These are phyloP conservation scores for Camillea tinctor DNA, from an alignment of 2,329 filamentous ascomycete genomes.

Conservation along the genomic window DNA sequence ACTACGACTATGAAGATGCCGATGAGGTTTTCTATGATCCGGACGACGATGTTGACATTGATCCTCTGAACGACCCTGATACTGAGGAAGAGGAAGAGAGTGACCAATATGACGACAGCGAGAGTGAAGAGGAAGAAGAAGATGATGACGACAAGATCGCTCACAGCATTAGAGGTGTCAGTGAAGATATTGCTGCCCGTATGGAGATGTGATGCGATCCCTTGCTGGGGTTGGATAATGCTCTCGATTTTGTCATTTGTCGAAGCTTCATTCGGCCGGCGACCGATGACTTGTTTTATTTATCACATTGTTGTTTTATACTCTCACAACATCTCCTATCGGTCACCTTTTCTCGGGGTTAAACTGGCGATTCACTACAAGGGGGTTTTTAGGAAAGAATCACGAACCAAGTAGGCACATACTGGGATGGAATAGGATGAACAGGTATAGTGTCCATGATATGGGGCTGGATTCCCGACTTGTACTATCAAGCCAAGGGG, in stretches of 20 bases:
- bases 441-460: background rate
- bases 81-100: conserved; percentile 45
- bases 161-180: conserved; percentile 54
- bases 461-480: background rate
- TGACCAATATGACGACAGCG: conserved; percentile 43
- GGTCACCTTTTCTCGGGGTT: too few species aligned
- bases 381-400: background rate
- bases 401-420: background rate
- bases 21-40: conserved; percentile 51
- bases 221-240: background rate
- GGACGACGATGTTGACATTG: conserved; percentile 57
- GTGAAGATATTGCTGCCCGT: conserved; percentile 60
- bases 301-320: background rate
- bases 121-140: conserved; percentile 40
- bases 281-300: background rate
- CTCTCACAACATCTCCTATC: background rate
- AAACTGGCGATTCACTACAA: background rate
- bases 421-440: background rate
- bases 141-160: conserved; percentile 43
- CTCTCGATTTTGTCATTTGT: background rate
- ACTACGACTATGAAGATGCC: conserved; percentile 49
- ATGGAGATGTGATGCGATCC: conserved; percentile 56
- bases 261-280: too few species aligned
- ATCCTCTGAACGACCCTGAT: conserved; percentile 52
- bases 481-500: background rate